These are phyloP conservation scores for Pulveroboletus sp. DNA, from an alignment of 768 basidiomycete species.

Conservation along the genomic window DNA sequence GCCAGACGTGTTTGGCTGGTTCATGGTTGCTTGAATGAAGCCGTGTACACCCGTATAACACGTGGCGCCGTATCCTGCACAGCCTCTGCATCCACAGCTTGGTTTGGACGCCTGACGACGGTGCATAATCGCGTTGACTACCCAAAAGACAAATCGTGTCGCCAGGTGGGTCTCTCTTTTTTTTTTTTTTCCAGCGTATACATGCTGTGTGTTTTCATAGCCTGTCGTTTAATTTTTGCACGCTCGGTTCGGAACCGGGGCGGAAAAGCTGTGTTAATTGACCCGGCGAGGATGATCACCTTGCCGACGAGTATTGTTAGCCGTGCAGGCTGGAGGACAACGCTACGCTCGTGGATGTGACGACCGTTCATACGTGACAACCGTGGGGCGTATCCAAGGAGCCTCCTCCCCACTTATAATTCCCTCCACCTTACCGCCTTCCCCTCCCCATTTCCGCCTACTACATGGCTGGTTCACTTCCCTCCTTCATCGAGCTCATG, in stretches of 20 bases:
- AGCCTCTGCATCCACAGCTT: conserved; percentile 6
- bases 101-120: conserved; percentile 8
- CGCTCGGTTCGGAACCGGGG: conserved; percentile 16
- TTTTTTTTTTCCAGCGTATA: not conserved
- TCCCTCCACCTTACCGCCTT: conserved; percentile 16
- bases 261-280: conserved; percentile 19
- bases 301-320: conserved; percentile 59
- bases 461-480: conserved; percentile 64
- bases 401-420: conserved; percentile 25
- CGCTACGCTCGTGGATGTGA: conserved; percentile 26
- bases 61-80: conserved; percentile 14
- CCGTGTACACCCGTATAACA: not conserved
- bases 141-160: too few species aligned
- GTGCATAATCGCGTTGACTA: conserved; percentile 12
- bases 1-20: conserved; percentile 30
- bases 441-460: conserved; percentile 31
- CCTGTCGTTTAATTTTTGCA: not conserved
- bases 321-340: conserved; percentile 25
- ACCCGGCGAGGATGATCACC: conserved; percentile 39
- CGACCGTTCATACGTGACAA: conserved; percentile 35
- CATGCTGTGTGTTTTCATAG: not conserved
- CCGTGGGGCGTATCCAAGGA: conserved; percentile 37
- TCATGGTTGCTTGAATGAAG: conserved; percentile 38
- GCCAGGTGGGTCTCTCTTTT: not conserved
- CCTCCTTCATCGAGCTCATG: conserved; percentile 89